phyloP scores from a whole-genome alignment of 352 stramenopile species.

The Saprolegnia parasitica region DNA sequence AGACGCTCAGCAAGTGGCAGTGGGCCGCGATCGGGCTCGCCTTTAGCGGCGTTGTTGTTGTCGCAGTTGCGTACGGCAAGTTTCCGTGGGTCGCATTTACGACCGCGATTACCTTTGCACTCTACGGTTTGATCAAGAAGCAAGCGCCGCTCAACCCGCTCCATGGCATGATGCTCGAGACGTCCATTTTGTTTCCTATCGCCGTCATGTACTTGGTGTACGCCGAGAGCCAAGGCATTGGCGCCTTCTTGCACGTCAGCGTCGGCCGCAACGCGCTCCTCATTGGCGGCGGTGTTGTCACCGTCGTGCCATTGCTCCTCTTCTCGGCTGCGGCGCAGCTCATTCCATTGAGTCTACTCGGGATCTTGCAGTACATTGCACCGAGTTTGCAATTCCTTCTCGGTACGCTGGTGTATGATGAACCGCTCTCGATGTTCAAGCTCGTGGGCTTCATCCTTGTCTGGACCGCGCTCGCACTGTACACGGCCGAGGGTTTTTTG shows the following conservation, averaged over 20 bases:
- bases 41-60: slow-evolving; percentile 12
- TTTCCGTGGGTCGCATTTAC: slow-evolving; percentile 27
- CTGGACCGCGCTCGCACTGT: slow-evolving; percentile 14
- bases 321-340: slow-evolving; percentile 18
- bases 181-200: slow-evolving; percentile 14
- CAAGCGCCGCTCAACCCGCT: slow-evolving; percentile 8
- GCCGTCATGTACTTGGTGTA: slow-evolving; percentile 8
- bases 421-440: slow-evolving; percentile 18
- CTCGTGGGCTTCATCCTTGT: slow-evolving; percentile 23
- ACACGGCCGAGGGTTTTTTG: slow-evolving; percentile 1
- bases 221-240: neutral
- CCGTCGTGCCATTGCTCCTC: slow-evolving; percentile 15
- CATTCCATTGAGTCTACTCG: slow-evolving; percentile 18
- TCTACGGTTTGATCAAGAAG: slow-evolving; percentile 26
- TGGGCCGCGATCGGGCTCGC: slow-evolving; percentile 2
- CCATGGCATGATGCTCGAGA: slow-evolving; percentile 26
- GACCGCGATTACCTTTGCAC: slow-evolving; percentile 2
- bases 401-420: slow-evolving; percentile 18
- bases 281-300: slow-evolving; percentile 21
- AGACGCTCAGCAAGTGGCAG: slow-evolving; percentile 9
- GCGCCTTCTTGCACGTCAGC: neutral
- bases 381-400: slow-evolving; percentile 22
- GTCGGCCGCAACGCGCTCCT: slow-evolving; percentile 6
- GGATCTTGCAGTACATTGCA: slow-evolving; percentile 24
- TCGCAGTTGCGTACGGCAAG: slow-evolving; percentile 25